A percentile compares a stretch with the other conserved stretches of the same genome.
phyloP scores from a whole-genome alignment of 495 filamentous ascomycete species.

The Parmelia sp. region DNA sequence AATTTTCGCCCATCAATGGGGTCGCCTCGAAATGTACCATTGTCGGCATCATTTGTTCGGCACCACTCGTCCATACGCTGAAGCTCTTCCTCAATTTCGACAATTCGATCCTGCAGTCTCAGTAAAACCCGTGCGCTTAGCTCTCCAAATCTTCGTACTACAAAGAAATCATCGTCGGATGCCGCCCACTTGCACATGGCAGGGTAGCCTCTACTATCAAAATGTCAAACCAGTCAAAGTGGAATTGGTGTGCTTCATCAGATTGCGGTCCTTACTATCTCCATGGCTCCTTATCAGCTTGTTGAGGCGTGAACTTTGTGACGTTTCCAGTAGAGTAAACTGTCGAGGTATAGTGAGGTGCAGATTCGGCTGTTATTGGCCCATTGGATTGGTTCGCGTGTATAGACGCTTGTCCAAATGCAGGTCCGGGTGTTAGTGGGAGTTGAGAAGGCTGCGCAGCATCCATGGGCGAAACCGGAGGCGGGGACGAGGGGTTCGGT shows the following conservation, averaged over 20 bases:
- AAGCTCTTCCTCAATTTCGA: conserved; percentile 16
- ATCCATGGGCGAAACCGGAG: background rate
- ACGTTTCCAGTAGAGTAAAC: background rate
- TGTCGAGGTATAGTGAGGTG: background rate
- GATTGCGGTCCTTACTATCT: conserved; percentile 24
- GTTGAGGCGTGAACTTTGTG: background rate
- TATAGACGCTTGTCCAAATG: background rate
- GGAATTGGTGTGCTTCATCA: background rate
- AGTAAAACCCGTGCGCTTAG: conserved; percentile 32
- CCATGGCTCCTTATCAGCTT: conserved; percentile 24
- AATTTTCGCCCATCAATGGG: conserved; percentile 11
- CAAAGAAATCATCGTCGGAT: conserved; percentile 37
- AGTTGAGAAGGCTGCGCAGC: background rate
- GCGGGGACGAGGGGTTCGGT: background rate
- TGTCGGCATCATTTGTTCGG: conserved; percentile 21
- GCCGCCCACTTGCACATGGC: conserved; percentile 32
- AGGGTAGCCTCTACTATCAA: conserved; percentile 29
- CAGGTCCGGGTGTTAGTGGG: background rate
- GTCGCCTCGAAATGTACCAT: conserved; percentile 33
- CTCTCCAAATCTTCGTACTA: conserved; percentile 32
- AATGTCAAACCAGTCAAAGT: background rate
- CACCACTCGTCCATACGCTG: conserved; percentile 9
- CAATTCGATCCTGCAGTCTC: conserved; percentile 23
- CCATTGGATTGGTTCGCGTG: background rate
- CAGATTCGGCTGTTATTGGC: background rate